Evolutionary conservation across 441 rosid genomes (phyloP).

Genomic region (Croton setiger): DNA sequence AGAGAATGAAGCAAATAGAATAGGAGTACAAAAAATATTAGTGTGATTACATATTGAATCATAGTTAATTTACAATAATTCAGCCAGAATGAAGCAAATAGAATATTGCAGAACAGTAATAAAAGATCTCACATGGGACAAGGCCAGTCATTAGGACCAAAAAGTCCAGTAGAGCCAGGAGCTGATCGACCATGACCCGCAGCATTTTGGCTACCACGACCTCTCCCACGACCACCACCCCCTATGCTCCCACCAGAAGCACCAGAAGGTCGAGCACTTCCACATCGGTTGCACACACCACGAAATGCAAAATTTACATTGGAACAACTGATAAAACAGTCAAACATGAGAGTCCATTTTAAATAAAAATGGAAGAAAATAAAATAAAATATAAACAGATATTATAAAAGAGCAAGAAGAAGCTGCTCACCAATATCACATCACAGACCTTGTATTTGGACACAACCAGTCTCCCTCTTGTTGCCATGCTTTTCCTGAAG

Average conservation of each 20-base stretch:
- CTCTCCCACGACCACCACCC: conserved; percentile 81
- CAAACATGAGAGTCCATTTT: conserved; percentile 24
- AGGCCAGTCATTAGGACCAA: conserved; percentile 99
- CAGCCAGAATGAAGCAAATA: neutral
- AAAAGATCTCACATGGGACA: conserved; percentile 85
- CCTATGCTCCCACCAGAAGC: conserved; percentile 68
- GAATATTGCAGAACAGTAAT: neutral
- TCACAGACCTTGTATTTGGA: conserved; percentile 99
- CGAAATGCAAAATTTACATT: conserved; percentile 97
- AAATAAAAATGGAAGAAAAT: conserved; percentile 14
- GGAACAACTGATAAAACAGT: conserved; percentile 68
- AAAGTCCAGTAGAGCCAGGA: conserved; percentile 69
- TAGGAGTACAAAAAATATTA: neutral
- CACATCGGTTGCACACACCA: conserved; percentile 95
- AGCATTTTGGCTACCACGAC: conserved; percentile 57
- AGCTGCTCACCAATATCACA: conserved; percentile 99
- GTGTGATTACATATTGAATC: neutral
- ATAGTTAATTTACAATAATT: neutral
- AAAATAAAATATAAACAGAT: conserved; percentile 3
- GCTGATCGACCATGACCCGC: conserved; percentile 47
- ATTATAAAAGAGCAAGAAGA: conserved; percentile 62
- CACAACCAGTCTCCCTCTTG: conserved; percentile 99
- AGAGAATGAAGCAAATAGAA: neutral
- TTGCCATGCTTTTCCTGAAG: conserved; percentile 78
- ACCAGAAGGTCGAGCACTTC: conserved; percentile 92